Conservation (phyloP, 176 grass and related monocot genomes). For the Leersia perrieri region DNA sequence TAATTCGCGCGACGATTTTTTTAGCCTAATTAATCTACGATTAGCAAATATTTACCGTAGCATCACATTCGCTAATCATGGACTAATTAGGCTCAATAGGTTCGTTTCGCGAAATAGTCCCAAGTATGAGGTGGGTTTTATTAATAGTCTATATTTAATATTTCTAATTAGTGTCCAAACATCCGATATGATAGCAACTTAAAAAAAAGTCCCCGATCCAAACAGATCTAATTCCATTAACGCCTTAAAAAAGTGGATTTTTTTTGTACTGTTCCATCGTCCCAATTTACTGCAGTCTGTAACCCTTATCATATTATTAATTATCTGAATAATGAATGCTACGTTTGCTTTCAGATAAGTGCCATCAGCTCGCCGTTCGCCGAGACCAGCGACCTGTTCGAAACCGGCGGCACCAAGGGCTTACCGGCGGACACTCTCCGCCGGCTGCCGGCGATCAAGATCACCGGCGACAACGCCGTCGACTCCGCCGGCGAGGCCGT, state of each 20-base stretch:
- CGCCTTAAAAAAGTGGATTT: background rate
- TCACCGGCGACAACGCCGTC: constrained; percentile 35
- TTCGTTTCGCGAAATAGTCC: too few species aligned
- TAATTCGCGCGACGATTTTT: too few species aligned
- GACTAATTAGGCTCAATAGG: too few species aligned
- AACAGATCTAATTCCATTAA: too few species aligned
- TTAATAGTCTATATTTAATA: too few species aligned
- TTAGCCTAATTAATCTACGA: too few species aligned
- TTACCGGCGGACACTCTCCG: constrained; percentile 38
- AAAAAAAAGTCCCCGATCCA: too few species aligned
- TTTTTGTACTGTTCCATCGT: background rate
- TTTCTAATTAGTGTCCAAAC: too few species aligned
- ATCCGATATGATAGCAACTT: too few species aligned
- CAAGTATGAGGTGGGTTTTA: too few species aligned
- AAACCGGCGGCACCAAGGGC: constrained; percentile 45
- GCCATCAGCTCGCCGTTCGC: constrained; percentile 67
- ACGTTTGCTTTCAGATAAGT: constrained; percentile 53
- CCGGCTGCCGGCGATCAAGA: constrained; percentile 53
- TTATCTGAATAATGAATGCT: background rate
- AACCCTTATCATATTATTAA: background rate
- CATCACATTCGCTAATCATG: too few species aligned
- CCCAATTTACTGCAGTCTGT: background rate
- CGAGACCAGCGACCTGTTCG: constrained; percentile 80
- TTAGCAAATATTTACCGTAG: too few species aligned
- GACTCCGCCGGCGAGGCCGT: constrained; percentile 57